These are phyloP conservation scores for Saccharomycopsis selenospora DNA, from an alignment of 805 yeast genomes.

Conservation along the genomic window DNA sequence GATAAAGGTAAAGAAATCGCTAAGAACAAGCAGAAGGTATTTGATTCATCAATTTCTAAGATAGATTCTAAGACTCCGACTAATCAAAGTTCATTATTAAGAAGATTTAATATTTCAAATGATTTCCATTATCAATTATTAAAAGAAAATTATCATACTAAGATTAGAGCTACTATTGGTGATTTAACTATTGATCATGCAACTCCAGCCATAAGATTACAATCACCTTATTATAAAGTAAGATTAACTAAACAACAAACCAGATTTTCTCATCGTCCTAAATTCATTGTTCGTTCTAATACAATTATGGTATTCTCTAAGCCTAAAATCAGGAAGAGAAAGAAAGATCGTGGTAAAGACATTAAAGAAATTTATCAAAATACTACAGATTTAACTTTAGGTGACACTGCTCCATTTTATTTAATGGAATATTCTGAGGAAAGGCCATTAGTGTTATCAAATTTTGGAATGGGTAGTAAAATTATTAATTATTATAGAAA, in stretches of 20 bases:
- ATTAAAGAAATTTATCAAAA: slow-evolving; percentile 63
- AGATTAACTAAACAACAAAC: slow-evolving; percentile 57
- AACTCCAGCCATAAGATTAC: slow-evolving; percentile 76
- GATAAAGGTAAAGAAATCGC: slow-evolving; percentile 10
- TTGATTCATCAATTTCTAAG: neutral
- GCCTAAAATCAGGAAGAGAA: slow-evolving; percentile 70
- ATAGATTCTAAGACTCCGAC: slow-evolving; percentile 39
- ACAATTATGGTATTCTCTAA: slow-evolving; percentile 69
- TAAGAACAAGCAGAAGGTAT: neutral
- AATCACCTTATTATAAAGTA: slow-evolving; percentile 87
- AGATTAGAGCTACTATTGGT: slow-evolving; percentile 87
- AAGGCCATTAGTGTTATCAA: slow-evolving; percentile 70
- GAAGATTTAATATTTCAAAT: slow-evolving; percentile 78
- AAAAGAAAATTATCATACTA: slow-evolving; percentile 81
- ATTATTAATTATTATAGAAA: slow-evolving; percentile 89
- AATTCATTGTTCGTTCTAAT: slow-evolving; percentile 70
- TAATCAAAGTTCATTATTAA: slow-evolving; percentile 45
- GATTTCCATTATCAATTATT: slow-evolving; percentile 79
- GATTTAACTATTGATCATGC: slow-evolving; percentile 88
- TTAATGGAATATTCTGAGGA: slow-evolving; percentile 89
- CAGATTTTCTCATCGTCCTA: slow-evolving; percentile 75
- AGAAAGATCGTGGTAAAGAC: slow-evolving; percentile 82
- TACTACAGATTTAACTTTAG: slow-evolving; percentile 70
- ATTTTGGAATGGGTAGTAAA: slow-evolving; percentile 94
- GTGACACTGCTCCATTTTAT: slow-evolving; percentile 74